Conservation (phyloP, 2,329 filamentous ascomycete genomes). For the Hymenoscyphus salicellus region DNA sequence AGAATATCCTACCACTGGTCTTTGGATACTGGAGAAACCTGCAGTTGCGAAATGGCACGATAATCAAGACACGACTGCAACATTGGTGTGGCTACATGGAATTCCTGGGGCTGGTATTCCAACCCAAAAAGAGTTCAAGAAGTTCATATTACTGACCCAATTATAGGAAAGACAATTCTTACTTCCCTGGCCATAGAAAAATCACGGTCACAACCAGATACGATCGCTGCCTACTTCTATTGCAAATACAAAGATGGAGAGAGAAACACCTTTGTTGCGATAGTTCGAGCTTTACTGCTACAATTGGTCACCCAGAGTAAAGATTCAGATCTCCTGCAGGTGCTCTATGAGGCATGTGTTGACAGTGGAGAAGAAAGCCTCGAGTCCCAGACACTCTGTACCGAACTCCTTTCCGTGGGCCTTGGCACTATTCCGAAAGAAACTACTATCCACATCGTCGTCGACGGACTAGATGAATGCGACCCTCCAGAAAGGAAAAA, state of each 20-base stretch:
- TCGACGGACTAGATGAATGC: conserved; percentile 46
- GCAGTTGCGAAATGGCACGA: conserved; percentile 21
- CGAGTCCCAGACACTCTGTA: conserved; percentile 30
- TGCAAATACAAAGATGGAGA: conserved; percentile 38
- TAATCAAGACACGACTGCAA: conserved; percentile 18
- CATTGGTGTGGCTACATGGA: conserved; percentile 41
- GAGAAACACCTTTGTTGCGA: conserved; percentile 35
- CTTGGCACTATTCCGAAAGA: conserved; percentile 15
- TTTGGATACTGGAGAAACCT: conserved; percentile 35
- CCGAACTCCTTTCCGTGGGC: conserved; percentile 33
- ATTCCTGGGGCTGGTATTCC: conserved; percentile 41
- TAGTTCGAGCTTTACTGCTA: conserved; percentile 37
- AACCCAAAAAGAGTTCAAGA: neutral
- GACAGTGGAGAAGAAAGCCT: conserved; percentile 35
- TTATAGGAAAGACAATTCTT: conserved; percentile 41
- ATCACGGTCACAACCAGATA: conserved; percentile 13
- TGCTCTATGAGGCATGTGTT: conserved; percentile 37
- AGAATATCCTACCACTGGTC: conserved; percentile 28
- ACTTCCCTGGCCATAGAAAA: conserved; percentile 41
- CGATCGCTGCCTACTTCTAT: conserved; percentile 39
- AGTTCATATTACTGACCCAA: neutral
- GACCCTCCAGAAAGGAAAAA: conserved; percentile 33
- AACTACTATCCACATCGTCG: conserved; percentile 31
- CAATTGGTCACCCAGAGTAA: conserved; percentile 37
- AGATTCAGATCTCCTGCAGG: conserved; percentile 28